A percentile compares a stretch with the other conserved stretches of the same genome.
Evolutionary conservation across 176 grass and related monocot genomes (phyloP).

Genomic region (Carex cristatella): DNA sequence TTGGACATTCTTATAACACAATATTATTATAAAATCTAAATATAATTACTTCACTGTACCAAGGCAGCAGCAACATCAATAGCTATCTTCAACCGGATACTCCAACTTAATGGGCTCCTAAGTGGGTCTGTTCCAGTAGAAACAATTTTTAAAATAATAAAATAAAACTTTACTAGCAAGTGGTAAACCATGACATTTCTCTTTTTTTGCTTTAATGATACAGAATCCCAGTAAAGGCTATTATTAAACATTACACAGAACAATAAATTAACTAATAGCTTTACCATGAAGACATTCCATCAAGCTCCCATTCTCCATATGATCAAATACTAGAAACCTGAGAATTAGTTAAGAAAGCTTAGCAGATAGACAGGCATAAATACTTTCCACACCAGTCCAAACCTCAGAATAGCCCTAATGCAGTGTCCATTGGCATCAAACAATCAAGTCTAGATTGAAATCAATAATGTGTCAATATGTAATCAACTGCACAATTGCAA

Average conservation of each 20-base stretch:
- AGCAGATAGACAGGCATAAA: not conserved
- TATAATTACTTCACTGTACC: conserved; percentile 32
- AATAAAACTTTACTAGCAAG: not conserved
- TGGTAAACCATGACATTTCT: not conserved
- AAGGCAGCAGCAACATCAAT: conserved; percentile 87
- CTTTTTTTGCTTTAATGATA: not conserved
- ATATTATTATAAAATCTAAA: not conserved
- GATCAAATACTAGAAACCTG: conserved; percentile 88
- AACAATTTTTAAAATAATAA: not conserved
- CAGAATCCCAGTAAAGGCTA: not conserved
- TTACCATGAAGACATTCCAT: conserved; percentile 86
- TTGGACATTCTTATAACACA: not conserved
- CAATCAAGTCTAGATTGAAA: not conserved
- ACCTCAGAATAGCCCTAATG: not conserved
- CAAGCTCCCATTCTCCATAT: conserved; percentile 78
- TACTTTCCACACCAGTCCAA: not conserved
- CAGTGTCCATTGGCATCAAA: not conserved
- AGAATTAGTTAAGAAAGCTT: not conserved
- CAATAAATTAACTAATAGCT: not conserved
- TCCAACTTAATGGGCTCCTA: conserved; percentile 80
- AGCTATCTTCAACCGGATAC: conserved; percentile 74
- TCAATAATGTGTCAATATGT: not conserved
- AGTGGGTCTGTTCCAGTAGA: conserved; percentile 61
- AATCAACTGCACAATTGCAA: not conserved
- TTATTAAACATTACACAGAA: not conserved